A percentile compares a stretch with the other conserved stretches of the same genome.
phyloP scores from a whole-genome alignment of 23 red algal genomes.

The Chondrus crispus region DNA sequence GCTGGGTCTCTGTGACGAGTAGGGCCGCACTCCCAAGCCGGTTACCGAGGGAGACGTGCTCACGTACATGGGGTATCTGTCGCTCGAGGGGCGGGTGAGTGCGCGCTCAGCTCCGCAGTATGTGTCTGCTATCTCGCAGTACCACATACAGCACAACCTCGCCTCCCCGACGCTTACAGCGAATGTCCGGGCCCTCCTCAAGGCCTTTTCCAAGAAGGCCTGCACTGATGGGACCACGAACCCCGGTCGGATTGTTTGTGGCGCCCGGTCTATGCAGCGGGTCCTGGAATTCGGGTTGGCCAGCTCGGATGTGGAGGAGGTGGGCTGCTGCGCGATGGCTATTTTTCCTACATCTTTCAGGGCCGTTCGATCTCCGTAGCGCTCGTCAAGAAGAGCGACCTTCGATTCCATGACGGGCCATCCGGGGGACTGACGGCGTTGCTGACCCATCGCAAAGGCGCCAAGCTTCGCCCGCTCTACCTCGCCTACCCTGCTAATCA shows the following conservation, averaged over 20 bases:
- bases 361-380: background rate
- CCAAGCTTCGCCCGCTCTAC: background rate
- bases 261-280: background rate
- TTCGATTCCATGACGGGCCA: background rate
- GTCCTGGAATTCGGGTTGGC: background rate
- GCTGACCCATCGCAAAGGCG: background rate
- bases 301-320: background rate
- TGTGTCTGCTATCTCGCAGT: background rate
- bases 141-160: background rate
- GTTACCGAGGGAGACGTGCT: slow-evolving; percentile 8
- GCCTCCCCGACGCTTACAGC: background rate
- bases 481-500: background rate
- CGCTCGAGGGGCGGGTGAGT: background rate
- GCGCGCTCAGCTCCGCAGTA: background rate
- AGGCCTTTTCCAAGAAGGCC: background rate
- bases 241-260: background rate
- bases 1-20: slow-evolving; percentile 6
- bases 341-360: slow-evolving; percentile 27
- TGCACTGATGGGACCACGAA: background rate
- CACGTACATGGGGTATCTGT: slow-evolving; percentile 32
- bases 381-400: background rate
- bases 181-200: background rate
- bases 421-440: background rate
- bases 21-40: background rate
- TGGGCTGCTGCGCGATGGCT: background rate